A percentile compares a stretch with the other conserved stretches of the same genome.
phyloP scores from a whole-genome alignment of 2,329 filamentous ascomycete species.

The Annulohypoxylon truncatum region DNA sequence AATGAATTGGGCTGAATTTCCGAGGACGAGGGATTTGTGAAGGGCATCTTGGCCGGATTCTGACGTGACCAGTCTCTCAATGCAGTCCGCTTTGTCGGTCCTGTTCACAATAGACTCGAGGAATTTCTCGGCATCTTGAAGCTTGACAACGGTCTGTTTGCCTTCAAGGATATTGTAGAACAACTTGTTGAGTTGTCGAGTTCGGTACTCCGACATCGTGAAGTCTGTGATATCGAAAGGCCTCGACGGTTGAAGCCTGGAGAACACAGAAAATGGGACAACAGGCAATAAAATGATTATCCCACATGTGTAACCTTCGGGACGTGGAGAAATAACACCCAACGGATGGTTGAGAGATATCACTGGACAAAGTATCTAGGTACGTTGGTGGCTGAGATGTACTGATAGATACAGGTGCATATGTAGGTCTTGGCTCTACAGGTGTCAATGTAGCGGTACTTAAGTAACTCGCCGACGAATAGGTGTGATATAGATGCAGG shows the following conservation, averaged over 20 bases:
- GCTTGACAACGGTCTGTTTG: conserved; percentile 12
- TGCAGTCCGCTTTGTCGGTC: conserved; percentile 38
- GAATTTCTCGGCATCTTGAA: conserved; percentile 28
- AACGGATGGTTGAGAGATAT: background rate
- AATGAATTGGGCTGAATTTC: conserved; percentile 18
- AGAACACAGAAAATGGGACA: background rate
- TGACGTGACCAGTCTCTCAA: conserved; percentile 39
- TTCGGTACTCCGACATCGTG: conserved; percentile 25
- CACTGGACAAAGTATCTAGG: background rate
- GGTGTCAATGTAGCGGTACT: background rate
- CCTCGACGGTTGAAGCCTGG: background rate
- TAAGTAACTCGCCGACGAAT: background rate
- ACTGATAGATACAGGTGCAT: background rate
- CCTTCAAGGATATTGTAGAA: conserved; percentile 39
- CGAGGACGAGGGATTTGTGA: conserved; percentile 28
- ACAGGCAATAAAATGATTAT: conserved; percentile 1
- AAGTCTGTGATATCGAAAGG: background rate
- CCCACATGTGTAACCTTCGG: background rate
- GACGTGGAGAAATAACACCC: background rate
- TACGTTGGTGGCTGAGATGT: background rate
- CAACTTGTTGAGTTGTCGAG: conserved; percentile 27
- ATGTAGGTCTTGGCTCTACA: background rate
- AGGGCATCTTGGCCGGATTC: conserved; percentile 31
- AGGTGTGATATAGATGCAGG: background rate
- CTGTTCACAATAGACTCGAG: conserved; percentile 37